A percentile compares a stretch with the other conserved stretches of the same genome.
phyloP scores from a whole-genome alignment of 139 green algal species.

The Chlorella sp. region DNA sequence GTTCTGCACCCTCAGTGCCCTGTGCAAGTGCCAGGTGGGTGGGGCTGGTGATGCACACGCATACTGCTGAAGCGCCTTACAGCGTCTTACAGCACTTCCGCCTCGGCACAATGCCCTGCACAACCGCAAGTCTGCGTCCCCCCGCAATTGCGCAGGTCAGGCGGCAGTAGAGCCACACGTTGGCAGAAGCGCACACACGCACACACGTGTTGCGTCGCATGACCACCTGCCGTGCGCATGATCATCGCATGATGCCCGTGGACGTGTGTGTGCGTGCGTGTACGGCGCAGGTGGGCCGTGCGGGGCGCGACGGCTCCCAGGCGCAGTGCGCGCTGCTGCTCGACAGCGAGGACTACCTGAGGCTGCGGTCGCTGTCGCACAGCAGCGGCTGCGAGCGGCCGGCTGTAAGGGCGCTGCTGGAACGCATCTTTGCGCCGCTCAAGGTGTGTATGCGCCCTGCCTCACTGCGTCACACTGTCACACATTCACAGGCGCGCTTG shows the following conservation, averaged over 20 bases:
- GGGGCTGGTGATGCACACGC: too few species aligned
- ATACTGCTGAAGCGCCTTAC: slow-evolving; percentile 26
- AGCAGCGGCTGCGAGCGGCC: slow-evolving; percentile 27
- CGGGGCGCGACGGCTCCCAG: slow-evolving; percentile 56
- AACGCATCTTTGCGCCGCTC: slow-evolving; percentile 34
- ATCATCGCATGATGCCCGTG: too few species aligned
- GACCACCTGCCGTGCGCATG: too few species aligned
- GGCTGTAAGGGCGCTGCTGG: slow-evolving; percentile 44
- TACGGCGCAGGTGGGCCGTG: slow-evolving; percentile 43
- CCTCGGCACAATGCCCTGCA: slow-evolving; percentile 80
- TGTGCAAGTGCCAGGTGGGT: slow-evolving; percentile 76
- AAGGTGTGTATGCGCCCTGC: too few species aligned
- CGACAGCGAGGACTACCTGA: slow-evolving; percentile 55
- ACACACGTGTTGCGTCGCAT: too few species aligned
- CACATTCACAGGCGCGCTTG: too few species aligned
- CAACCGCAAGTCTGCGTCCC: slow-evolving; percentile 87
- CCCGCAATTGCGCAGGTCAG: too few species aligned
- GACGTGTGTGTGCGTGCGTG: too few species aligned
- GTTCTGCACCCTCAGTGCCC: slow-evolving; percentile 77
- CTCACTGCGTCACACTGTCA: too few species aligned
- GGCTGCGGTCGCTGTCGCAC: slow-evolving; percentile 43
- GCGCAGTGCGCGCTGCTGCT: slow-evolving; percentile 58
- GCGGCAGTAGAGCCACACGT: too few species aligned
- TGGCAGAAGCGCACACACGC: too few species aligned
- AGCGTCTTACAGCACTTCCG: slow-evolving; percentile 69